phyloP scores from a whole-genome alignment of 495 filamentous ascomycete genomes.

The Haplographium delicatum region DNA sequence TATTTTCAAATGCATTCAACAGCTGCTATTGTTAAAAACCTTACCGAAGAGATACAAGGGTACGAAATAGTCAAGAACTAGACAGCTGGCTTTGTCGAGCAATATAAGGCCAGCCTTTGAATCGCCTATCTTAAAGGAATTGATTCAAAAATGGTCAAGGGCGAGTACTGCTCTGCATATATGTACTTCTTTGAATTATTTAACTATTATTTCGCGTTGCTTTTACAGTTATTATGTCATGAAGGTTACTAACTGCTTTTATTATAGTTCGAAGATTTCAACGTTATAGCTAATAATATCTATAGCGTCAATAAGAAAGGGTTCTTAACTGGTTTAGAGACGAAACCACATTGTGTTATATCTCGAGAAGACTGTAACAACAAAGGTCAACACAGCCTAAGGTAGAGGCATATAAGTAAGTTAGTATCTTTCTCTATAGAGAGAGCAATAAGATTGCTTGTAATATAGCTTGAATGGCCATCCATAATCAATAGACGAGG shows the following conservation, averaged over 20 bases:
- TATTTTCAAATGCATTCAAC: neutral
- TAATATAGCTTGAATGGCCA: too few relatives aligned
- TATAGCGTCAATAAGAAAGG: slow-evolving; percentile 11
- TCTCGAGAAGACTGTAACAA: neutral
- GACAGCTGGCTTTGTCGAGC: neutral
- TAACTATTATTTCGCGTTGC: neutral
- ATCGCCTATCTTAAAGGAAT: slow-evolving; percentile 3
- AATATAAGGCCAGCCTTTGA: neutral
- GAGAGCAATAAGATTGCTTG: too few relatives aligned
- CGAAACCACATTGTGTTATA: slow-evolving; percentile 25
- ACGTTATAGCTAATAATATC: slow-evolving; percentile 11
- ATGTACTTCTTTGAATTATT: neutral
- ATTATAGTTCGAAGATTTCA: slow-evolving; percentile 1
- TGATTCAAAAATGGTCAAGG: neutral
- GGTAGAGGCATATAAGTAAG: too few relatives aligned
- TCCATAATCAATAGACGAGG: too few relatives aligned
- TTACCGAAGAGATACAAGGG: slow-evolving; percentile 2
- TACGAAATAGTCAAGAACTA: neutral
- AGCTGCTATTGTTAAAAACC: slow-evolving; percentile 3
- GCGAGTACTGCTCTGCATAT: neutral
- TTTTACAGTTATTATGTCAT: neutral
- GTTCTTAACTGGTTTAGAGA: slow-evolving; percentile 13
- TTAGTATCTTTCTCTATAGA: too few relatives aligned
- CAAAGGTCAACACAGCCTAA: too few relatives aligned
- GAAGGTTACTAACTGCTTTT: neutral